Evolutionary conservation across 1,284 basidiomycete genomes (phyloP).

Genomic region (Pterula multifida): DNA sequence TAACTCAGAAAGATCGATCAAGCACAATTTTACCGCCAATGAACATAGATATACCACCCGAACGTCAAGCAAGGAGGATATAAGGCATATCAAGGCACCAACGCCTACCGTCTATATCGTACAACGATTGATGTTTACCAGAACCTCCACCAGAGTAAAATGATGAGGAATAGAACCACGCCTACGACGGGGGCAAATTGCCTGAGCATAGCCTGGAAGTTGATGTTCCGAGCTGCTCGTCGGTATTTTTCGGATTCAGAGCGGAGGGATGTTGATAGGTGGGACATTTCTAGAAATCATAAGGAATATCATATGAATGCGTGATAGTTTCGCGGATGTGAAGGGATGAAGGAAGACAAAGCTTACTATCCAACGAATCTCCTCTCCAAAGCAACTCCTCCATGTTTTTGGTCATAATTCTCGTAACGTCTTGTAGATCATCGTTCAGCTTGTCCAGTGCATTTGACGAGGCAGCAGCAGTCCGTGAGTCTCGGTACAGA

Average conservation of each 20-base stretch:
- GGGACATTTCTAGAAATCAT: slow-evolving; percentile 73
- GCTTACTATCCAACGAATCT: slow-evolving; percentile 86
- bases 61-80: no score
- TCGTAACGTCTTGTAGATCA: slow-evolving; percentile 93
- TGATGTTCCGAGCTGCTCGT: slow-evolving; percentile 91
- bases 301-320: slow-evolving; percentile 3
- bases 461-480: slow-evolving; percentile 62
- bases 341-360: slow-evolving; percentile 4
- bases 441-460: slow-evolving; percentile 87
- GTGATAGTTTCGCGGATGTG: slow-evolving; percentile 4
- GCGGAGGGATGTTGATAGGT: slow-evolving; percentile 92
- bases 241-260: slow-evolving; percentile 97
- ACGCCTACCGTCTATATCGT: no score
- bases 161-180: slow-evolving; percentile 67
- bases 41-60: no score
- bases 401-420: slow-evolving; percentile 99
- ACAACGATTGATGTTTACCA: no score
- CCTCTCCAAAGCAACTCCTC: slow-evolving; percentile 97
- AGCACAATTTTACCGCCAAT: no score
- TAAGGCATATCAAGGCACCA: no score
- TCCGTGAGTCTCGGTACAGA: slow-evolving; percentile 88
- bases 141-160: slow-evolving; percentile 91
- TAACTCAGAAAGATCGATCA: no score
- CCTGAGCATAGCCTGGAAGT: slow-evolving; percentile 84
- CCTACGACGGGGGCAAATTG: slow-evolving; percentile 92